Evolutionary conservation across 2,329 filamentous ascomycete species (phyloP).

Genomic region (Nannizziopsis barbatae): DNA sequence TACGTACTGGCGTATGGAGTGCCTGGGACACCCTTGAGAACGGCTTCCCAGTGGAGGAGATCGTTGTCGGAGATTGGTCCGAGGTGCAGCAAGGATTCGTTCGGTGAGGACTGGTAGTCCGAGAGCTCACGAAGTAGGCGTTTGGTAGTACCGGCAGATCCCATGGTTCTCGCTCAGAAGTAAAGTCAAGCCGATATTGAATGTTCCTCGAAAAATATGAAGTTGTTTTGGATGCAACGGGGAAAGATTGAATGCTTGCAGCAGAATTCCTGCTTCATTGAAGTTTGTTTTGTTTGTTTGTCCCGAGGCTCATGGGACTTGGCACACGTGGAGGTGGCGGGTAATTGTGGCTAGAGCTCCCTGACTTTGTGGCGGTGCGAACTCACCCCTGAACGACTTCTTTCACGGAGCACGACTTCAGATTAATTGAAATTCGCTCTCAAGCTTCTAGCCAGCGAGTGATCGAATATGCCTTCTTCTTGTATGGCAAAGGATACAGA

Average conservation of each 20-base stretch:
- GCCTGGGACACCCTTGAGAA: constrained; percentile 48
- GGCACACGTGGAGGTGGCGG: background rate
- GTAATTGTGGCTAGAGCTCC: background rate
- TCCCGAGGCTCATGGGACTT: background rate
- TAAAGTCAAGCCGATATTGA: background rate
- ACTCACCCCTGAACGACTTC: background rate
- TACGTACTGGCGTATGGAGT: constrained; percentile 49
- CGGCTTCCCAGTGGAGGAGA: constrained; percentile 49
- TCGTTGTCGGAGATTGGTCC: constrained; percentile 48
- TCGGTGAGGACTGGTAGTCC: constrained; percentile 45
- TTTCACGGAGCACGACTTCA: no score
- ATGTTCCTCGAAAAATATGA: background rate
- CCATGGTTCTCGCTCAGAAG: background rate
- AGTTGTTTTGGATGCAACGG: background rate
- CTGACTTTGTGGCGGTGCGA: constrained; percentile 2
- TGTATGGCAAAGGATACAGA: constrained; percentile 49
- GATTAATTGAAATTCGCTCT: no score
- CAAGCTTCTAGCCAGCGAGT: background rate
- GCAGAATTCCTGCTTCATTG: background rate
- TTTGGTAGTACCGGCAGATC: constrained; percentile 38
- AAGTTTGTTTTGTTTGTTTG: constrained; percentile 5
- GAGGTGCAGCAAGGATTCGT: constrained; percentile 46
- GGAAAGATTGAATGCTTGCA: background rate
- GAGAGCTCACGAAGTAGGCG: constrained; percentile 52
- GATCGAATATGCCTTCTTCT: constrained; percentile 45